Evolutionary conservation across 345 rosid species (phyloP).

Genomic region (Triadica sebifera): DNA sequence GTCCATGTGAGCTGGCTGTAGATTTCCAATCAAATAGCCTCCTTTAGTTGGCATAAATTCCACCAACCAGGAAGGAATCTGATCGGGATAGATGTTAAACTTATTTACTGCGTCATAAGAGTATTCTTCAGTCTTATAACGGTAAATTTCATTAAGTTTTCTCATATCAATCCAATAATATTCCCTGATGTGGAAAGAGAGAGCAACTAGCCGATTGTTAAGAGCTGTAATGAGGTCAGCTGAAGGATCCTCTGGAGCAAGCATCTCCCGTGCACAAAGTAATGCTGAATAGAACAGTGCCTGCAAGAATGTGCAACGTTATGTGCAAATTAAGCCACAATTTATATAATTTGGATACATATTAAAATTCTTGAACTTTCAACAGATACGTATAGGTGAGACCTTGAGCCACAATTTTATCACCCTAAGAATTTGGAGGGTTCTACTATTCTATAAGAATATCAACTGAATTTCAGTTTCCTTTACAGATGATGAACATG

Average conservation of each 20-base stretch:
- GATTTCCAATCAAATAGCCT: constrained; percentile 80
- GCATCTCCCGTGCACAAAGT: constrained; percentile 85
- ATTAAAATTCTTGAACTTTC: not conserved
- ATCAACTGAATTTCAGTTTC: not conserved
- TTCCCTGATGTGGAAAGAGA: constrained; percentile 86
- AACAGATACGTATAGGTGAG: not conserved
- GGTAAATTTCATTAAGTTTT: constrained; percentile 75
- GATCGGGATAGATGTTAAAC: constrained; percentile 93
- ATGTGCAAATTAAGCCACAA: not conserved
- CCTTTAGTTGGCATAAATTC: constrained; percentile 78
- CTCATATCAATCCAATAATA: constrained; percentile 86
- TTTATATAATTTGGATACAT: not conserved
- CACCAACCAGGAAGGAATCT: constrained; percentile 84
- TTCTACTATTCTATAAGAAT: not conserved
- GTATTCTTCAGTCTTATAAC: constrained; percentile 83
- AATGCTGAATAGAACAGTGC: constrained; percentile 85
- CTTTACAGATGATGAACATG: not conserved
- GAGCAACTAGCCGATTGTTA: constrained; percentile 75
- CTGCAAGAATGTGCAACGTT: not conserved
- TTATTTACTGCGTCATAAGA: constrained; percentile 88
- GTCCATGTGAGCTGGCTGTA: constrained; percentile 97
- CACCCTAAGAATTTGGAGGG: no score
- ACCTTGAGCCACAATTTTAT: not conserved
- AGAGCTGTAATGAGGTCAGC: constrained; percentile 76
- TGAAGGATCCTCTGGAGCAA: constrained; percentile 75